phyloP scores from a whole-genome alignment of 768 basidiomycete species.

The Chiua virens region DNA sequence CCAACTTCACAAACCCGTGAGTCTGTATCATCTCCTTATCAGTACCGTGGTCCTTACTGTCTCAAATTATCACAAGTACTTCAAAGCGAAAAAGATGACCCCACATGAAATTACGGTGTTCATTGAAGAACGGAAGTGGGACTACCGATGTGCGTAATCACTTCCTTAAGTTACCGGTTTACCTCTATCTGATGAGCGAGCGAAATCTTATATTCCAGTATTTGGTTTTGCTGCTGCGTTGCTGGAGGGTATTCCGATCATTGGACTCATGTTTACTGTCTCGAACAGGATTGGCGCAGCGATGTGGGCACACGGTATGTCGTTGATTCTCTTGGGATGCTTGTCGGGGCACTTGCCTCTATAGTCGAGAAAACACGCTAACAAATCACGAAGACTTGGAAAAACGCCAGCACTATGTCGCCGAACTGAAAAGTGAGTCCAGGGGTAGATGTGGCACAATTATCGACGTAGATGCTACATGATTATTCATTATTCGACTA shows the following conservation, averaged over 20 bases:
- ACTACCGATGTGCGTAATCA: conserved; percentile 66
- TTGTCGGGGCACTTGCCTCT: too few relatives aligned
- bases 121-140: conserved; percentile 89
- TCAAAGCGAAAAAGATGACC: conserved; percentile 81
- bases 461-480: too few relatives aligned
- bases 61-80: conserved; percentile 65
- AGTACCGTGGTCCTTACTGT: background rate
- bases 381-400: conserved; percentile 50
- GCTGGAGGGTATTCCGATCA: conserved; percentile 76
- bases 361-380: background rate
- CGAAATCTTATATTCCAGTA: conserved; percentile 37
- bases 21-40: conserved; percentile 18
- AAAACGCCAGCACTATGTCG: too few relatives aligned
- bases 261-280: conserved; percentile 79
- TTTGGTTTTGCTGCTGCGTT: conserved; percentile 87
- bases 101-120: conserved; percentile 66
- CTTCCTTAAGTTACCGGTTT: too few relatives aligned
- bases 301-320: conserved; percentile 86
- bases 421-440: conserved; percentile 30
- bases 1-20: conserved; percentile 65
- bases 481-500: too few relatives aligned
- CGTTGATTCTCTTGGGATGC: background rate
- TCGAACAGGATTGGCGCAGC: conserved; percentile 90
- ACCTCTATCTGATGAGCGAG: background rate
- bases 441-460: too few relatives aligned